These are phyloP conservation scores for Ministeria vibrans DNA, from an alignment of 78 protist species.

Conservation along the genomic window DNA sequence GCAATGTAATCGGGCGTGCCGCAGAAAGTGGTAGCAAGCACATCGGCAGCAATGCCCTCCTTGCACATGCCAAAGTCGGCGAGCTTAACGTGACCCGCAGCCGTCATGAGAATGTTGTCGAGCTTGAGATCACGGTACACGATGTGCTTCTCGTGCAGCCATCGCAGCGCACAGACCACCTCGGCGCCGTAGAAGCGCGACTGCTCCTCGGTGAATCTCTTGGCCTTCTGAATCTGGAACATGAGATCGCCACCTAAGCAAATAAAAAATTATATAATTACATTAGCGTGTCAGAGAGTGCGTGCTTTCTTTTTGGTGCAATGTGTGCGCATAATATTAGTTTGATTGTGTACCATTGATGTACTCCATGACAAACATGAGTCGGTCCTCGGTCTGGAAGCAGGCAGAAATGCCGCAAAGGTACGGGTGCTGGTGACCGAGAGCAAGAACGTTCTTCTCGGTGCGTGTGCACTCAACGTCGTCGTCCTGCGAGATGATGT, in stretches of 20 bases:
- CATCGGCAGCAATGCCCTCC: constrained; percentile 9
- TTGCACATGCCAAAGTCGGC: constrained; percentile 75
- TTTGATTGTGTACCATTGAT: too few species aligned
- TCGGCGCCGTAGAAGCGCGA: constrained; percentile 82
- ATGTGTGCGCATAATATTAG: too few species aligned
- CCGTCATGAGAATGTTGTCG: constrained; percentile 75
- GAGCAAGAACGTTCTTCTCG: constrained; percentile 25
- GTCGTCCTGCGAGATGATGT: constrained; percentile 1
- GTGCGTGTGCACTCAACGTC: constrained; percentile 14
- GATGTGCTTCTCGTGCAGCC: constrained; percentile 51
- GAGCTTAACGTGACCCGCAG: constrained; percentile 73
- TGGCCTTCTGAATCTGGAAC: constrained; percentile 76
- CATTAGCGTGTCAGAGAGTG: too few species aligned
- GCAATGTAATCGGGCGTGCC: constrained; percentile 93
- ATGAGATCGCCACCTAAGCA: constrained; percentile 76
- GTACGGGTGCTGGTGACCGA: neutral
- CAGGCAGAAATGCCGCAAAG: neutral
- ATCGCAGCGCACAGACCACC: constrained; percentile 77
- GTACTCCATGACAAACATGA: constrained; percentile 81
- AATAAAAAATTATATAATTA: too few species aligned
- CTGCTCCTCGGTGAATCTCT: constrained; percentile 55
- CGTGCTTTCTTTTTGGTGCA: too few species aligned
- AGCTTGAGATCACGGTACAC: constrained; percentile 76
- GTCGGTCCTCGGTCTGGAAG: constrained; percentile 56
- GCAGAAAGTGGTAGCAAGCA: constrained; percentile 77